Evolutionary conservation across 148 eudicot species (phyloP).

Genomic region (Cornus florida): DNA sequence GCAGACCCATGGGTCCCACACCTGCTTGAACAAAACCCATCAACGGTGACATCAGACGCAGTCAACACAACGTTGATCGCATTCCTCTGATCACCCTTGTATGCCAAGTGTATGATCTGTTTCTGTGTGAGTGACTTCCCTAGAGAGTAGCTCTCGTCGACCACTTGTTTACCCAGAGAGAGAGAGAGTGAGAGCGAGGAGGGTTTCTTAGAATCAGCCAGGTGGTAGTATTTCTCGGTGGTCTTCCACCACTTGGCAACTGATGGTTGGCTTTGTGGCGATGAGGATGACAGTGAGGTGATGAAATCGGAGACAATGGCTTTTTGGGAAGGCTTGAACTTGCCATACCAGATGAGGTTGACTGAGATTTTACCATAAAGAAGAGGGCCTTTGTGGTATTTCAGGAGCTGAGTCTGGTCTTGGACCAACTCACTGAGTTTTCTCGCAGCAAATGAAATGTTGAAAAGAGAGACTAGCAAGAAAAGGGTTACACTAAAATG

Average conservation of each 20-base stretch:
- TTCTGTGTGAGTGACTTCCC: conserved; percentile 28
- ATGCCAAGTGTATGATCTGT: conserved; percentile 23
- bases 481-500: background rate
- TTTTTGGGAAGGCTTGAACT: conserved; percentile 38
- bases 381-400: conserved; percentile 38
- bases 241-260: conserved; percentile 33
- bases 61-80: conserved; percentile 50
- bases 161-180: conserved; percentile 21
- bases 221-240: conserved; percentile 22
- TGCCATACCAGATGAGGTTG: conserved; percentile 49
- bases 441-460: background rate
- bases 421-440: background rate
- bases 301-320: conserved; percentile 39
- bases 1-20: conserved; percentile 51
- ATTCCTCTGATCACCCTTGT: conserved; percentile 21
- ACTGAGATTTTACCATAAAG: conserved; percentile 31
- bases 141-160: conserved; percentile 26
- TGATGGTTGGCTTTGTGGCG: conserved; percentile 21
- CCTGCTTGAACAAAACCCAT: conserved; percentile 42
- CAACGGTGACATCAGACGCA: conserved; percentile 43
- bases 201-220: conserved; percentile 12
- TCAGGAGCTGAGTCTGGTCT: background rate
- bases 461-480: background rate
- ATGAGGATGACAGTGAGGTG: conserved; percentile 20
- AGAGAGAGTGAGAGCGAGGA: conserved; percentile 7